Evolutionary conservation across 129 eudicot species (phyloP).

Genomic region (Sambucus nigra): DNA sequence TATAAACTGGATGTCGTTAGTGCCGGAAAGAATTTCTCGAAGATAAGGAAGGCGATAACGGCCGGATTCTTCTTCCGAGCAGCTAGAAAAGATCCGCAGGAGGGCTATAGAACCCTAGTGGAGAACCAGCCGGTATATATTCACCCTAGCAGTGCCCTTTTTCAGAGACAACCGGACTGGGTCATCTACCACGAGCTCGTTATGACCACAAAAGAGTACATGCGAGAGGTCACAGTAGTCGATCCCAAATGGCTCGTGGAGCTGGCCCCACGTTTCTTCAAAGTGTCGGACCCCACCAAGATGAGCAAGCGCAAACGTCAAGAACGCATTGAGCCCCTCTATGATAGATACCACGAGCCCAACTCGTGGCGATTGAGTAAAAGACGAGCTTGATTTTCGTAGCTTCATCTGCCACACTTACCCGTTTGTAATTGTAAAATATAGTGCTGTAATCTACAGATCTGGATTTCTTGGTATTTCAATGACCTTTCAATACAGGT

Average conservation of each 20-base stretch:
- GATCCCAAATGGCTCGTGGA: conserved; percentile 90
- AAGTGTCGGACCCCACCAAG: conserved; percentile 72
- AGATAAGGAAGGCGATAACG: conserved; percentile 61
- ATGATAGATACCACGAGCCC: conserved; percentile 77
- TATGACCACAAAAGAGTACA: conserved; percentile 78
- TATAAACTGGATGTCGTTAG: conserved; percentile 69
- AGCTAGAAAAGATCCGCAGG: conserved; percentile 80
- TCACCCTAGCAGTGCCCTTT: conserved; percentile 80
- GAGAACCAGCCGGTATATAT: conserved; percentile 80
- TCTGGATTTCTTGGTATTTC: background rate
- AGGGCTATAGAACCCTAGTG: conserved; percentile 71
- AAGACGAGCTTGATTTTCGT: conserved; percentile 49
- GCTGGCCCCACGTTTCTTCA: conserved; percentile 76
- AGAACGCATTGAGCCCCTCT: conserved; percentile 78
- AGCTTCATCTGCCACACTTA: background rate
- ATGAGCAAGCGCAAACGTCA: conserved; percentile 86
- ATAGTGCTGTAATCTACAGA: background rate
- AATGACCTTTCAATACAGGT: background rate
- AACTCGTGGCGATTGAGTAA: conserved; percentile 89
- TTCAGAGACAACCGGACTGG: conserved; percentile 90
- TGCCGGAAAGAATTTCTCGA: conserved; percentile 67
- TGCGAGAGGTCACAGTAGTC: conserved; percentile 79
- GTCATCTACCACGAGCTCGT: conserved; percentile 84
- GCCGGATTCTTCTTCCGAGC: conserved; percentile 81
- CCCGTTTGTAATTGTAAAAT: background rate